Conservation (phyloP, 768 basidiomycete genomes). For the Saitozyma podzolica region DNA sequence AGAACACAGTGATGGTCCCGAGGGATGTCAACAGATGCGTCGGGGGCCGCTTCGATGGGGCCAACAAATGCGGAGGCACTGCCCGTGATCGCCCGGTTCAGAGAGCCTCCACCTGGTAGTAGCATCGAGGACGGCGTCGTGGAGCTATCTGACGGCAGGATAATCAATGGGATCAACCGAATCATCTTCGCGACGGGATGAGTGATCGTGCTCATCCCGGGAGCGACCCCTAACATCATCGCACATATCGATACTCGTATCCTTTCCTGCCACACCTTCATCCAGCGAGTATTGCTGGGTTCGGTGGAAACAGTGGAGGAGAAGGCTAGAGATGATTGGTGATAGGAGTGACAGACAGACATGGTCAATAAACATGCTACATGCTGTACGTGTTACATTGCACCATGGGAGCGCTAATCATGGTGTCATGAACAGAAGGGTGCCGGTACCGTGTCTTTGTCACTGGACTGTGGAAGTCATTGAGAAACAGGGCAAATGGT, state of each 20-base stretch:
- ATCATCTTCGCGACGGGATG: slow-evolving; percentile 56
- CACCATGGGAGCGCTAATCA: too few relatives aligned
- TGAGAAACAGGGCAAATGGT: too few relatives aligned
- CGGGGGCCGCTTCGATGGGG: slow-evolving; percentile 20
- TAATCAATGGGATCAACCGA: slow-evolving; percentile 53
- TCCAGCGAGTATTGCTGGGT: too few relatives aligned
- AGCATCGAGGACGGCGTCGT: slow-evolving; percentile 49
- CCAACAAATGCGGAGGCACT: slow-evolving; percentile 46
- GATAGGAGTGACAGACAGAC: too few relatives aligned
- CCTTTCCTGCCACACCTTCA: slow-evolving; percentile 57
- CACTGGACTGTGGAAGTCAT: too few relatives aligned
- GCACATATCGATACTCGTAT: slow-evolving; percentile 55
- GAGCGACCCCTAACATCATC: too few relatives aligned
- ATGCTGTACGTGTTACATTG: too few relatives aligned
- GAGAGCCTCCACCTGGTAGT: slow-evolving; percentile 29
- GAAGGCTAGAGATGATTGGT: too few relatives aligned
- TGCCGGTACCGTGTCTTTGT: too few relatives aligned
- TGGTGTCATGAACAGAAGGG: too few relatives aligned
- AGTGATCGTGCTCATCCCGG: slow-evolving; percentile 7
- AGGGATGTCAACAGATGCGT: slow-evolving; percentile 23
- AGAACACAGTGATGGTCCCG: slow-evolving; percentile 23
- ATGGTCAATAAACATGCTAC: too few relatives aligned
- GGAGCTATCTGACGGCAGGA: slow-evolving; percentile 55
- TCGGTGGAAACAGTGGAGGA: too few relatives aligned
- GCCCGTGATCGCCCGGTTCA: slow-evolving; percentile 55